These are phyloP conservation scores for Aspergillus eucalypticola DNA, from an alignment of 2,329 filamentous ascomycete species.

Conservation along the genomic window DNA sequence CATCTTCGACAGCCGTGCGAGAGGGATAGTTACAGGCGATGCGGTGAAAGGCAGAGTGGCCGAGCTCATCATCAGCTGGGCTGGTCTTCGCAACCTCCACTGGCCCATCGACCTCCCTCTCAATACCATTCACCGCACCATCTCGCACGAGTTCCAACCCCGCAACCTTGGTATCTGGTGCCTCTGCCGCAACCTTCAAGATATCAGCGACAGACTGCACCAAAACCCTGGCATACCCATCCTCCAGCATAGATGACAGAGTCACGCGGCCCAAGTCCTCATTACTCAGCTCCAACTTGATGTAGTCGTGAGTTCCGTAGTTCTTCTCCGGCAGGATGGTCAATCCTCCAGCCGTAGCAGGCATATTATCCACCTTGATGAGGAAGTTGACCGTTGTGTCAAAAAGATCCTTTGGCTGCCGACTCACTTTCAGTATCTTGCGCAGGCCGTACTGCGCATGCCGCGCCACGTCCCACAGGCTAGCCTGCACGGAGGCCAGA, in stretches of 20 bases:
- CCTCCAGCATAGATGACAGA: not conserved
- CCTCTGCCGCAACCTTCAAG: not conserved
- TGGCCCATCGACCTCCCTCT: not conserved
- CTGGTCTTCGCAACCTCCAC: not conserved
- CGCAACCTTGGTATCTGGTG: not conserved
- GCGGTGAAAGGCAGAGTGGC: not conserved
- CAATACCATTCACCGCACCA: not conserved
- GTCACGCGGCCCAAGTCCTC: not conserved
- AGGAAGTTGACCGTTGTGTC: constrained; percentile 12
- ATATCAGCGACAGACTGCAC: not conserved
- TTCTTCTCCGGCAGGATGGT: not conserved
- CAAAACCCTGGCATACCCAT: not conserved
- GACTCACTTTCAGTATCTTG: not conserved
- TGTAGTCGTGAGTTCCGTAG: not conserved
- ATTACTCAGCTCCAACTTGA: not conserved
- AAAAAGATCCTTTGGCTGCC: constrained; percentile 1
- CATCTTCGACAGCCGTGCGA: not conserved
- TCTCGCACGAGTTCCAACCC: not conserved
- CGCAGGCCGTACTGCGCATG: constrained; percentile 2
- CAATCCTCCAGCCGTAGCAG: not conserved
- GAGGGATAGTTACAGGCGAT: not conserved
- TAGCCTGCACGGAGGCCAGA: not conserved
- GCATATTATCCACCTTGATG: not conserved
- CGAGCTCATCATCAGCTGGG: not conserved
- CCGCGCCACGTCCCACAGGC: not conserved